phyloP scores from a whole-genome alignment of 108 stramenopile species.

The Conticribra weissflogii region DNA sequence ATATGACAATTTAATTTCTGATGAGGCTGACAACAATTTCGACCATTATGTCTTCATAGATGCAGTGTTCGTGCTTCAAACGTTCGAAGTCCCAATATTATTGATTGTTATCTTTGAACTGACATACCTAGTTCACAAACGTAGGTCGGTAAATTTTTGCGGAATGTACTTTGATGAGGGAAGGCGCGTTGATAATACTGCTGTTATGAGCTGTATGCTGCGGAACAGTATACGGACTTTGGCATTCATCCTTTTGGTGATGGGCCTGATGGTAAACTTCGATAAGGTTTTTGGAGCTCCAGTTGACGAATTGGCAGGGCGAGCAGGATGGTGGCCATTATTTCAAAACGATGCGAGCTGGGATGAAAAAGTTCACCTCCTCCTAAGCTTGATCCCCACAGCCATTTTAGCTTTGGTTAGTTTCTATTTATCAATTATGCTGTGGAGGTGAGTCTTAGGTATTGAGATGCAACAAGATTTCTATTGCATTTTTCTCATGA shows the following conservation, averaged over 20 bases:
- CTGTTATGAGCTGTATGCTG: slow-evolving; percentile 45
- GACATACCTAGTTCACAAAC: slow-evolving; percentile 56
- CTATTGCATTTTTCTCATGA: too few relatives aligned
- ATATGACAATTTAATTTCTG: slow-evolving; percentile 10
- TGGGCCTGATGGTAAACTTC: slow-evolving; percentile 53
- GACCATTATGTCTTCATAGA: slow-evolving; percentile 24
- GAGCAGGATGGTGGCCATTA: slow-evolving; percentile 42
- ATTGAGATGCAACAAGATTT: too few relatives aligned
- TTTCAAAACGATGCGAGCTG: slow-evolving; percentile 13
- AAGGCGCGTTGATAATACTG: slow-evolving; percentile 37
- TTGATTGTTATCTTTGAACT: slow-evolving; percentile 50
- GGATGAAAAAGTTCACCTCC: slow-evolving; percentile 30
- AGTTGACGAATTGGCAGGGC: slow-evolving; percentile 32
- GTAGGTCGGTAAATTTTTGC: slow-evolving; percentile 55
- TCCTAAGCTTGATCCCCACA: slow-evolving; percentile 53
- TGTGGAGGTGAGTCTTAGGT: slow-evolving; percentile 44
- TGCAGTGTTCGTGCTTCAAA: slow-evolving; percentile 38
- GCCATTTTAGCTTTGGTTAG: slow-evolving; percentile 37
- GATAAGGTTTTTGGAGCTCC: slow-evolving; percentile 25
- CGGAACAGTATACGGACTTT: slow-evolving; percentile 53
- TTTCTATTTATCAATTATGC: slow-evolving; percentile 44
- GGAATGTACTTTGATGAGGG: slow-evolving; percentile 67
- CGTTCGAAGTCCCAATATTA: slow-evolving; percentile 42
- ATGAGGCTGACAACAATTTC: slow-evolving; percentile 2
- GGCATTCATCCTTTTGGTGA: slow-evolving; percentile 30